phyloP scores from a whole-genome alignment of 345 rosid genomes.

The Erucastrum elatum region DNA sequence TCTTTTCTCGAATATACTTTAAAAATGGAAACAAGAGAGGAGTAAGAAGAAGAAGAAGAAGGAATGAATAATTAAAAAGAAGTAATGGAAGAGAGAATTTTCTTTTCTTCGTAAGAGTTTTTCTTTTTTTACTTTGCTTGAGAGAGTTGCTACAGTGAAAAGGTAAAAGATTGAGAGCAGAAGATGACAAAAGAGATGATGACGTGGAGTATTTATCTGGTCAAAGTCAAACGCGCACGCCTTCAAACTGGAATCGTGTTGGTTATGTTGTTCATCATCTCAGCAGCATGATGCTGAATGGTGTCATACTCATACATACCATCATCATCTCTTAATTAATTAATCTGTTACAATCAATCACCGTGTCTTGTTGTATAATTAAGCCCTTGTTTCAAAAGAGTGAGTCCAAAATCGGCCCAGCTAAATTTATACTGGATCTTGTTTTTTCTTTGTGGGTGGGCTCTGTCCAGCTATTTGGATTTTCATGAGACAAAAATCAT shows the following conservation, averaged over 20 bases:
- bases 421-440: not conserved
- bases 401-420: not conserved
- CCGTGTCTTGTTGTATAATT: not conserved
- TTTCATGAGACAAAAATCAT: too few relatives aligned
- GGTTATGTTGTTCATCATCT: not conserved
- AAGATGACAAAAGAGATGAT: conserved; percentile 33
- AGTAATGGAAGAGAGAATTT: not conserved
- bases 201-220: conserved; percentile 34
- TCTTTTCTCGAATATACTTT: not conserved
- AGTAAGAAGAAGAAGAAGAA: not conserved
- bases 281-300: not conserved
- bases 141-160: conserved; percentile 35
- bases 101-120: not conserved
- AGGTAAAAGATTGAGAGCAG: not conserved
- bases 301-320: not conserved
- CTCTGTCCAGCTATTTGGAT: conserved; percentile 1
- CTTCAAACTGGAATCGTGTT: conserved; percentile 20
- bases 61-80: not conserved
- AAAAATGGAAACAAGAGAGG: conserved; percentile 19
- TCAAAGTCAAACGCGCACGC: conserved; percentile 46
- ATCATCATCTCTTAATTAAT: not conserved
- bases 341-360: not conserved
- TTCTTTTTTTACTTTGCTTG: not conserved
- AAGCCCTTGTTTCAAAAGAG: not conserved
- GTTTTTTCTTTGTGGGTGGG: not conserved